Evolutionary conservation across 345 rosid genomes (phyloP).

Genomic region (Eutrema yunnanense): DNA sequence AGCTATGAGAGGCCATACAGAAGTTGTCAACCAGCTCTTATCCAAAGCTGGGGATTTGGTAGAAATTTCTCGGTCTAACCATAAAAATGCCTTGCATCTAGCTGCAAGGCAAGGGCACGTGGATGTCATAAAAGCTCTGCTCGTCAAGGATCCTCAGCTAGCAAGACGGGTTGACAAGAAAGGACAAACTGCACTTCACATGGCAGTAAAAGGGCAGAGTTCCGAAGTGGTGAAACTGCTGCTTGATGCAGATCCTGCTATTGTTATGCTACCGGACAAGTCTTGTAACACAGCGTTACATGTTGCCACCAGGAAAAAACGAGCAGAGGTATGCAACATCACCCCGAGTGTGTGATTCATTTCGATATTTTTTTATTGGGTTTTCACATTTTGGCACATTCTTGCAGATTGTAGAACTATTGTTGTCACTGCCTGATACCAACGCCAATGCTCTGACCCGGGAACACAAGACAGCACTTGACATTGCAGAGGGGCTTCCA

Average conservation of each 20-base stretch:
- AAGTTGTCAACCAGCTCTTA: slow-evolving; percentile 74
- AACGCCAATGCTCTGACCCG: slow-evolving; percentile 83
- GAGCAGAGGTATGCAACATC: slow-evolving; percentile 57
- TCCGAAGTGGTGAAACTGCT: slow-evolving; percentile 84
- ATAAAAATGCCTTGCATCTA: slow-evolving; percentile 87
- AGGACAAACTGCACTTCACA: slow-evolving; percentile 93
- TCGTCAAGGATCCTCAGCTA: slow-evolving; percentile 71
- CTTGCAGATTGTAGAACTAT: slow-evolving; percentile 75
- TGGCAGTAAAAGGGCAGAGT: slow-evolving; percentile 95
- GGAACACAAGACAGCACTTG: slow-evolving; percentile 91
- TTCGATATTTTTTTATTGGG: background rate
- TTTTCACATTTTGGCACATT: background rate
- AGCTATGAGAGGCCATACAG: slow-evolving; percentile 84
- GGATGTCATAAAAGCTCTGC: slow-evolving; percentile 68
- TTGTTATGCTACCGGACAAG: slow-evolving; percentile 94
- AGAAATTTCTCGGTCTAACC: slow-evolving; percentile 70
- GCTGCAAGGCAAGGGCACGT: slow-evolving; percentile 88
- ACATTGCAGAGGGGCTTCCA: slow-evolving; percentile 89
- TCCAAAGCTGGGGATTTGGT: slow-evolving; percentile 73
- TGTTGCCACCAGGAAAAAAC: slow-evolving; percentile 88
- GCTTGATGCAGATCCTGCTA: slow-evolving; percentile 88
- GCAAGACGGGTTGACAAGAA: slow-evolving; percentile 90
- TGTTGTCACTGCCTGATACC: slow-evolving; percentile 74
- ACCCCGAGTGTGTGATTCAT: background rate
- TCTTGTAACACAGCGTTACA: slow-evolving; percentile 89